Evolutionary conservation across 192 early-diverging fungal species (phyloP), one percentile per base, ranked within the genome.

Genomic region (Linnemannia zychae): DNA sequence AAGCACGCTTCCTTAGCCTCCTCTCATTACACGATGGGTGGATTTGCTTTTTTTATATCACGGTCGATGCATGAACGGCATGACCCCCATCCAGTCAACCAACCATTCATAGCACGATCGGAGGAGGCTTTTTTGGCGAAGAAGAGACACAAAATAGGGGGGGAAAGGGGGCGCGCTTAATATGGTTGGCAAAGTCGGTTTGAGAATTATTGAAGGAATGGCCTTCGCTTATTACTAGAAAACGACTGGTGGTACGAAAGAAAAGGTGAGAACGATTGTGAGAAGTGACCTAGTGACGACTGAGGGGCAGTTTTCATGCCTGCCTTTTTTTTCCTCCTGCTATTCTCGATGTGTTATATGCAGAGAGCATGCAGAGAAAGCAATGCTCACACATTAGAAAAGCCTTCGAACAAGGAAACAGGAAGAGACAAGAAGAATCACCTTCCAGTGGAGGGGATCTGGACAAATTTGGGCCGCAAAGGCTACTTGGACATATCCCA

Each of bases 11-110:
- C 22, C 33, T 67, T 67, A 7, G 31, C 36, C 20, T 67, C 36
- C 36, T 22, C 31, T 67, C 24, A 28, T 4, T 28, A 5, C 36
- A n/a, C n/a, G n/a, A n/a, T 33, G 36, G 36, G 28, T 20, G 31
- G 67, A 16, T 9, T 68, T 68, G n/a, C n/a, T 31, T 17, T 38
- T 36, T 68, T 68, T 68, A 38, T 68, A 40, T 68, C 22, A 68
- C 16, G 1, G 38, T 40, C 18, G 36, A 68, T 36, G 67, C 67
- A 68, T 38, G 38, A 63, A 7, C 57, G 57, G 57, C 57, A 63
- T 63, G 57, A 63, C 57, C 40, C 40, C 40, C 40, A 3, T 9
- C 40, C 40, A n/a, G n/a, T n/a, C n/a, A 11, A 57, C 57, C 53
- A 20, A 20, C 52, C 53, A 24, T 24, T n/a, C 52, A 57, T 57